A percentile compares a stretch with the other conserved stretches of the same genome.
Conservation (phyloP, 2,329 filamentous ascomycete genomes). For the Hymenotorrendiella dingleyae region DNA sequence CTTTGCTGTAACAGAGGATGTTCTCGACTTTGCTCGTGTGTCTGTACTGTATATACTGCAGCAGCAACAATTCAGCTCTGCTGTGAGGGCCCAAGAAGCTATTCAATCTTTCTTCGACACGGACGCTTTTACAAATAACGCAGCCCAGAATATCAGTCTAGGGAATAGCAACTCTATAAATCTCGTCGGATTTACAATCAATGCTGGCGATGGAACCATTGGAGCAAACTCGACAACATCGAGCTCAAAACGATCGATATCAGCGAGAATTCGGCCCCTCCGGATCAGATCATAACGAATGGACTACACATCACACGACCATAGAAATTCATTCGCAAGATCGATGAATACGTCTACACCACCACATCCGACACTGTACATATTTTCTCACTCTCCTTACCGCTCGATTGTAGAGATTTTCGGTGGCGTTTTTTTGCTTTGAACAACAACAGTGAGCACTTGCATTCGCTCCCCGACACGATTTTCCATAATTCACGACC, state of each 20-base stretch:
- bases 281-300: not conserved
- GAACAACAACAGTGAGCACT: too few relatives aligned
- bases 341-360: not conserved
- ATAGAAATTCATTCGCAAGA: not conserved
- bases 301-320: not conserved
- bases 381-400: not conserved
- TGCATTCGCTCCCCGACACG: not conserved
- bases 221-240: slow-evolving; percentile 4
- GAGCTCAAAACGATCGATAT: not conserved
- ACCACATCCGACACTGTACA: not conserved
- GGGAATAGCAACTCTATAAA: slow-evolving; percentile 23
- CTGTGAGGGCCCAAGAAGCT: slow-evolving; percentile 46
- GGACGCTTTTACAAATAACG: slow-evolving; percentile 12
- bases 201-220: slow-evolving; percentile 15
- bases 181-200: slow-evolving; percentile 17
- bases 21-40: slow-evolving; percentile 58
- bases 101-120: slow-evolving; percentile 50
- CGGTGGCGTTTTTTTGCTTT: not conserved
- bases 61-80: slow-evolving; percentile 43
- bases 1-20: slow-evolving; percentile 49
- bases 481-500: not conserved
- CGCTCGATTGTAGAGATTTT: not conserved
- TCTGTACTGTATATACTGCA: slow-evolving; percentile 58
- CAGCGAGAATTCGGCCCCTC: not conserved
- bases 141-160: slow-evolving; percentile 25